Conservation (phyloP, 192 early-diverging fungal species). For the Coemansia sp. region DNA sequence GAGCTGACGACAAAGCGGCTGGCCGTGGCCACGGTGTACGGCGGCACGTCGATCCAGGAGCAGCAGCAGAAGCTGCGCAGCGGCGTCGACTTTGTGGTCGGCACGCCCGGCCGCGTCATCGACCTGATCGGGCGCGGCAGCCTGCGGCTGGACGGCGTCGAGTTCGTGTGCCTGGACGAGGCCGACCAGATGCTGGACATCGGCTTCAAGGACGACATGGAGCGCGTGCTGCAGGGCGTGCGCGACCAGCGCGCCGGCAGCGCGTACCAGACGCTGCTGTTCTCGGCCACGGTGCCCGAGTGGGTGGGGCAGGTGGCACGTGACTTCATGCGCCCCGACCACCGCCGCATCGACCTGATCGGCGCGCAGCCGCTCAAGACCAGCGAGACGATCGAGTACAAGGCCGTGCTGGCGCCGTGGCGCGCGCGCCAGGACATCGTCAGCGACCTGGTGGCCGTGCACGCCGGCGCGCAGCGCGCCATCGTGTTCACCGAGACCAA, state of each 20-base stretch:
- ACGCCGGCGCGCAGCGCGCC: constrained; percentile 77
- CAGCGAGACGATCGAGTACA: constrained; percentile 81
- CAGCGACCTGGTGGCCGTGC: constrained; percentile 89
- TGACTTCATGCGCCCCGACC: constrained; percentile 63
- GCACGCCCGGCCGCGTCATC: constrained; percentile 92
- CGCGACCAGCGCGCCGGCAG: constrained; percentile 68
- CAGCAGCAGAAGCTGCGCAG: constrained; percentile 76
- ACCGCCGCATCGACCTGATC: constrained; percentile 79
- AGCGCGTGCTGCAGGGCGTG: constrained; percentile 83
- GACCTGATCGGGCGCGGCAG: constrained; percentile 71
- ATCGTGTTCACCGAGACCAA: constrained; percentile 98
- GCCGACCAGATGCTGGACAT: constrained; percentile 95
- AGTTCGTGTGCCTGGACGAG: constrained; percentile 91
- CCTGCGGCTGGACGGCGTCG: constrained; percentile 61
- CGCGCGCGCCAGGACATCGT: constrained; percentile 87
- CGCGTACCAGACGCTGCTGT: constrained; percentile 84
- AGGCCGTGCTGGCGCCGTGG: constrained; percentile 83
- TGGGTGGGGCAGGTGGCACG: constrained; percentile 71
- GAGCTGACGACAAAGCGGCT: constrained; percentile 63
- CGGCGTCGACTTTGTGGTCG: constrained; percentile 90
- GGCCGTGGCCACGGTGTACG: constrained; percentile 74
- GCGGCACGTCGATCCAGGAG: constrained; percentile 83
- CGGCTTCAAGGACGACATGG: constrained; percentile 91
- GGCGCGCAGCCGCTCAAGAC: constrained; percentile 88
- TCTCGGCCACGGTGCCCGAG: constrained; percentile 90